A percentile compares a stretch with the other conserved stretches of the same genome.
Conservation (phyloP, 2,329 filamentous ascomycete genomes). For the Talaromyces sp. region DNA sequence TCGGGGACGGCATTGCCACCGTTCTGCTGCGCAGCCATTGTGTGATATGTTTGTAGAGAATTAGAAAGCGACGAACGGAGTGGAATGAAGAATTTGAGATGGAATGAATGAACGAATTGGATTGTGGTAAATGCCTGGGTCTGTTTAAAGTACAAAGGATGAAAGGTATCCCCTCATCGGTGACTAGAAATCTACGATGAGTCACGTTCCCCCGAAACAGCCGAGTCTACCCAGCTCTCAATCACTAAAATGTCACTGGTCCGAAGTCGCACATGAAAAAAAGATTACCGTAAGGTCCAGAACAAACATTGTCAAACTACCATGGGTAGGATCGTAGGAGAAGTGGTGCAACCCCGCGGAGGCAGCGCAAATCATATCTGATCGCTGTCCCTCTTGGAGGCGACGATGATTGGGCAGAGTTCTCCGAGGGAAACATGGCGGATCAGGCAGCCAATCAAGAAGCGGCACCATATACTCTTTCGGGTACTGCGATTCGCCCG, state of each 20-base stretch:
- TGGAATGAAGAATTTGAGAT: neutral
- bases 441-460: neutral
- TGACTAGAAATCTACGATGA: neutral
- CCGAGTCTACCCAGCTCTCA: neutral
- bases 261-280: neutral
- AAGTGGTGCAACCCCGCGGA: neutral
- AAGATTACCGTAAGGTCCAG: neutral
- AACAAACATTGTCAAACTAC: neutral
- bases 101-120: neutral
- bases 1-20: constrained; percentile 40
- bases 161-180: neutral
- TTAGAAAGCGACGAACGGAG: neutral
- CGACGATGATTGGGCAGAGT: neutral
- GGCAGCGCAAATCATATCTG: neutral
- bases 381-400: neutral
- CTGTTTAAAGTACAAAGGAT: neutral
- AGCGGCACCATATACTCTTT: neutral
- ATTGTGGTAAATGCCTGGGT: neutral
- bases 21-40: constrained; percentile 35
- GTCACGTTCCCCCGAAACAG: neutral
- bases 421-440: neutral
- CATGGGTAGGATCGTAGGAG: neutral
- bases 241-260: neutral
- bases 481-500: neutral
- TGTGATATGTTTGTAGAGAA: neutral